Base-by-base conservation (phyloP, 768 basidiomycete species). In the Gelatoporia subvermispora region DNA sequence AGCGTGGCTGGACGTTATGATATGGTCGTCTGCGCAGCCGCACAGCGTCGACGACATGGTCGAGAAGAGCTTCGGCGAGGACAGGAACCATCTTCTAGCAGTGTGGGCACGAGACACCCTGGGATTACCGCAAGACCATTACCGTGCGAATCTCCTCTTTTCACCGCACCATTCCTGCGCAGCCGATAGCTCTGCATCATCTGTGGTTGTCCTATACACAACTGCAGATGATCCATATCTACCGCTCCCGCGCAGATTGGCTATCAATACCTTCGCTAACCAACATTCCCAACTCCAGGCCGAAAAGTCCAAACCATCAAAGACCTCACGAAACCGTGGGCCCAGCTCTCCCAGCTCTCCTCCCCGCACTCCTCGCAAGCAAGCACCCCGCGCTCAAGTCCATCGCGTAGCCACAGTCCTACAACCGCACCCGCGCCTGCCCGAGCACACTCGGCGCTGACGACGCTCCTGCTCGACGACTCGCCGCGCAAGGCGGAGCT, bases 21-120 rank as follows among this genome's bases (percentile, higher is more conserved):
- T 93, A 3, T 93, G 90, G 90, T 88, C 85, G 59, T 88, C 85
- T 2, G 90, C 90, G 3, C 87, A 90, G 59, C 87, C 88, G 2
- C 82, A 83, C 43, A 88, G 79, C 60, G 89, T 90, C 8, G 64
- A 68, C 0, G 81, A 84, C 55, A 92, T 93, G 90, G 84, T 87
- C 0, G 62, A 76, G 18, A 71, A 69, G 31, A 73, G 75, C 28
- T 89, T 91, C 60, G 78, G 72, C 10, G 57, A 66, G 4, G 45
- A 63, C 0, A 60, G 65, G 22, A 66, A 67, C 43, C 57, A 63
- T 16, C 65, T 90, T 4, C 64, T 78, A 15, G 85, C 81, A 0
- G 71, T 90, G 0, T 93, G 90, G 90, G 86, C 87, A 15, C 72
- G 91, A 42, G 87, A 87, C 58, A 85, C 84, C 5, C 65, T 93